Conservation (phyloP, 2,329 filamentous ascomycete genomes). For the Alternaria arborescens region DNA sequence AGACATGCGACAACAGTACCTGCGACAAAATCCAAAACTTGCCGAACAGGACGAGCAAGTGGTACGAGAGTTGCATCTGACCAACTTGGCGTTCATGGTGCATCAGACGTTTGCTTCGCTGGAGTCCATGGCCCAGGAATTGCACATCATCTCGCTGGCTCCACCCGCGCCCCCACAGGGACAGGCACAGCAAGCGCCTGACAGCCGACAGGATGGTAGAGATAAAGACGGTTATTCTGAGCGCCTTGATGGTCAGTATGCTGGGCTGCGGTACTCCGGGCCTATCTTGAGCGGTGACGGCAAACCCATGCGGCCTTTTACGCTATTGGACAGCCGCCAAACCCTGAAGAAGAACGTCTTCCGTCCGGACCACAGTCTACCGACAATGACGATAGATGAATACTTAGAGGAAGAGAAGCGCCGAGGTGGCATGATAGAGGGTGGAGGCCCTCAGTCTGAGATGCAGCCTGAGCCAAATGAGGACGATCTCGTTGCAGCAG, state of each 20-base stretch:
- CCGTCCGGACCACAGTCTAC: conserved; percentile 87
- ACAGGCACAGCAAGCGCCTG: conserved; percentile 48
- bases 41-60: conserved; percentile 82
- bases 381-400: conserved; percentile 98
- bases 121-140: conserved; percentile 85
- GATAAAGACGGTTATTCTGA: conserved; percentile 70
- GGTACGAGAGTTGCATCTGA: conserved; percentile 79
- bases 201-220: conserved; percentile 59
- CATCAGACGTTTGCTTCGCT: conserved; percentile 86
- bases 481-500: conserved; percentile 86
- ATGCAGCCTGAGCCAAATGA: conserved; percentile 79
- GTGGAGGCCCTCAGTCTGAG: conserved; percentile 79
- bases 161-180: conserved; percentile 62
- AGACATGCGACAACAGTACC: conserved; percentile 57
- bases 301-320: conserved; percentile 90
- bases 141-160: conserved; percentile 80
- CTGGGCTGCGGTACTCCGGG: conserved; percentile 61
- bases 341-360: conserved; percentile 84
- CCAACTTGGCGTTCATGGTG: conserved; percentile 74
- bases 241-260: conserved; percentile 69
- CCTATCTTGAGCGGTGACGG: conserved; percentile 81
- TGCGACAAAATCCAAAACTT: conserved; percentile 66
- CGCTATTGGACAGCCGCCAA: conserved; percentile 78
- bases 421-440: conserved; percentile 88
- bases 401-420: conserved; percentile 91